Evolutionary conservation across 2,329 filamentous ascomycete species (phyloP), one percentile per base, ranked within the genome.

Genomic region (Beauveria rudraprayagi): DNA sequence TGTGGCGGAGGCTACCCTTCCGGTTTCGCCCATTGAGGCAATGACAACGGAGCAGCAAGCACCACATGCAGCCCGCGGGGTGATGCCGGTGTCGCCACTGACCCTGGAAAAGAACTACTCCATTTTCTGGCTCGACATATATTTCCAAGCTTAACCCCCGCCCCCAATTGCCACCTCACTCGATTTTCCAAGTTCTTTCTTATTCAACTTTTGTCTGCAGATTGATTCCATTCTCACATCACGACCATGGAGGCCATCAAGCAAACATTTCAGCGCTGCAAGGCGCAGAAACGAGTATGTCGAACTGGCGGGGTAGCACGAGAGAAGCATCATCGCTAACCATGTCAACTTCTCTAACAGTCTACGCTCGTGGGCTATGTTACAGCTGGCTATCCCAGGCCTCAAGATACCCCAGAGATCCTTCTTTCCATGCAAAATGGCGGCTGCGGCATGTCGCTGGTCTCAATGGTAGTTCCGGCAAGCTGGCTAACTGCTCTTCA

Each of bases 331-430:
- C 28, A 43, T 56, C n/a, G 50, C 67, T 70, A 65, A 70, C 64
- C 60, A 63, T 65, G 43, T 37, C 37, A 28, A 30, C 61, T 56
- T 54, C 22, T 10, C 41, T 14, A 70, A 66, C 73, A 94, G 83
- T 80, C 90, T 66, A 93, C 94, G 56, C 83, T 99, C 64, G 91
- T 99, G 66, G 92, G 92, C 30, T 99, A 99, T 81, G 91, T 97
- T 71, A 99, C 94, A 28, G 92, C 93, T 62, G 94, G 94, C 61
- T 99, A 87, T 72, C 94, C 94, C 17, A 90, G 84, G 41, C 81
- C 88, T n/a, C 84, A 89, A 68, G 87, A 90, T 70, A 95, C 92
- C 1, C 86, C 91, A 55, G 86, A 91, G 72, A 88, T 97, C 66
- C 80, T 97, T 69, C 79, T 99, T 65, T 90, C 85, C 47, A 88